Percentiles rank a stretch among this genome's conserved stretches.
phyloP scores from a whole-genome alignment of 305 asterid genomes.

The Andrographis paniculata region DNA sequence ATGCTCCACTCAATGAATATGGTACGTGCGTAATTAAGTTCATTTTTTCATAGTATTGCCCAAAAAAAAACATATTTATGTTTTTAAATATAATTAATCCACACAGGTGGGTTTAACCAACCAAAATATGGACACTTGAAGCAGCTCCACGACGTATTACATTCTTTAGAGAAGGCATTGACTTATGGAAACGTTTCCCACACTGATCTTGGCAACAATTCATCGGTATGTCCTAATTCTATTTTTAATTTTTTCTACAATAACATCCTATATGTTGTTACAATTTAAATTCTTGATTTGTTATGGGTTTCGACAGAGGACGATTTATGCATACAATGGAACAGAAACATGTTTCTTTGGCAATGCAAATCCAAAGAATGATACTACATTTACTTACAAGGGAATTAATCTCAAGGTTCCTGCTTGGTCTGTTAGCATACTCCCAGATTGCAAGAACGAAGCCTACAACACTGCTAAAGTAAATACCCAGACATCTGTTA shows the following conservation, averaged over 20 bases:
- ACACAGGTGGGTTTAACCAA: constrained; percentile 41
- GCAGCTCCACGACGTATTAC: constrained; percentile 49
- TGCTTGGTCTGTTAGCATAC: constrained; percentile 86
- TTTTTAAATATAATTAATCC: neutral
- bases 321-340: constrained; percentile 21
- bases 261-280: neutral
- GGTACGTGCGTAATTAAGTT: constrained; percentile 27
- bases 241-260: neutral
- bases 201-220: constrained; percentile 28
- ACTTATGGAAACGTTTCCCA: constrained; percentile 36
- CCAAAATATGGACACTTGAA: constrained; percentile 80
- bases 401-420: constrained; percentile 43
- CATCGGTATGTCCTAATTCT: constrained; percentile 17
- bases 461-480: constrained; percentile 70
- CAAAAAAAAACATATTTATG: neutral
- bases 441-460: constrained; percentile 55
- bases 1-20: constrained; percentile 77
- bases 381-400: constrained; percentile 27
- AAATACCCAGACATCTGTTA: constrained; percentile 50
- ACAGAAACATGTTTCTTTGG: constrained; percentile 43
- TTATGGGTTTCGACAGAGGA: constrained; percentile 19
- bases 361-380: constrained; percentile 33
- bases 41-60: neutral
- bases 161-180: constrained; percentile 42
- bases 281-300: neutral